Percentiles rank a stretch among this genome's conserved stretches.
phyloP scores from a whole-genome alignment of 2,329 filamentous ascomycete genomes.

The Purpureocillium lavendulum region DNA sequence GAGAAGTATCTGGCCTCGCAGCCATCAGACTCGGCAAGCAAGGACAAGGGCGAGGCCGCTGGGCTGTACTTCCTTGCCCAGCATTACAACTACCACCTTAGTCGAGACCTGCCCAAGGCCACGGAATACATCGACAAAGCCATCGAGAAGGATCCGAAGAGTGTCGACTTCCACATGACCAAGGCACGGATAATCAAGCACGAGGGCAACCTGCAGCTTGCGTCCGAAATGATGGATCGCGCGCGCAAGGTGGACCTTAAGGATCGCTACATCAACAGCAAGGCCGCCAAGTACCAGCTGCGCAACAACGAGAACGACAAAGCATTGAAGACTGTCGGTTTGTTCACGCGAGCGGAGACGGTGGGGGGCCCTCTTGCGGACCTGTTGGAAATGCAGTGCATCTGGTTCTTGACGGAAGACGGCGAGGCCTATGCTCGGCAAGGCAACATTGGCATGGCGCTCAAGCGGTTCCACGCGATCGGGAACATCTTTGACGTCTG shows the following conservation, averaged over 20 bases:
- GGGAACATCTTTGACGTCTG: conserved; percentile 93
- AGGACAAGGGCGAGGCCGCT: conserved; percentile 61
- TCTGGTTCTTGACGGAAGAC: conserved; percentile 96
- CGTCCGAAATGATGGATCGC: conserved; percentile 79
- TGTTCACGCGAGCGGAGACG: conserved; percentile 90
- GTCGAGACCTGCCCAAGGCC: conserved; percentile 76
- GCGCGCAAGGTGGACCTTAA: conserved; percentile 79
- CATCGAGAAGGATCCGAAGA: conserved; percentile 68
- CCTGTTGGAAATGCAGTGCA: conserved; percentile 94
- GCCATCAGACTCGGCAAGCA: conserved; percentile 37
- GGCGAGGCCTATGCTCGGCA: conserved; percentile 81
- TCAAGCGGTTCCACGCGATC: conserved; percentile 86
- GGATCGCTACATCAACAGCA: conserved; percentile 97
- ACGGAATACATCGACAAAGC: conserved; percentile 76
- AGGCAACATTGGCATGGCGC: conserved; percentile 71
- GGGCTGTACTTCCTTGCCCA: conserved; percentile 91
- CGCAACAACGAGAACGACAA: conserved; percentile 85
- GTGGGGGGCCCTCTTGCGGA: conserved; percentile 82
- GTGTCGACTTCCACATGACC: conserved; percentile 89
- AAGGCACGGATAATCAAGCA: conserved; percentile 95
- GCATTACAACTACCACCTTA: conserved; percentile 90
- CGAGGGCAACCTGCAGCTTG: conserved; percentile 67
- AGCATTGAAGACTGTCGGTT: conserved; percentile 78
- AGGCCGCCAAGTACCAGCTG: conserved; percentile 93
- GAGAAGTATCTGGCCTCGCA: conserved; percentile 65